These are phyloP conservation scores for Fallopia convolvulus DNA, from an alignment of 148 eudicot species.

Conservation along the genomic window DNA sequence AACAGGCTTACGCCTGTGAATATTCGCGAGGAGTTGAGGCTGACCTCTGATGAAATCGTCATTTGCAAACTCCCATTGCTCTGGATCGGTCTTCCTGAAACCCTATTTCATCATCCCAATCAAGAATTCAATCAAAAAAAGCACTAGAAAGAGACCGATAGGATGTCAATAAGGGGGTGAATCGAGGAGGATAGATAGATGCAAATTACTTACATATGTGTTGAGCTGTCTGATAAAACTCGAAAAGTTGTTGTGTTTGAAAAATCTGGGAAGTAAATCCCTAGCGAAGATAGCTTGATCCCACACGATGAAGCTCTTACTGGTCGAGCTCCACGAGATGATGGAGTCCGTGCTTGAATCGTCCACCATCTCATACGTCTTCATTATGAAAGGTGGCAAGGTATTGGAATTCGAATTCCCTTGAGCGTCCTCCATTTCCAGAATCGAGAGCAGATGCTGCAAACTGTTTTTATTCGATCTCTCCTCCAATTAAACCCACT, in stretches of 20 bases:
- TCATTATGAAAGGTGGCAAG: slow-evolving; percentile 71
- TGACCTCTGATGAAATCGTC: slow-evolving; percentile 83
- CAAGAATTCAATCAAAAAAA: neutral
- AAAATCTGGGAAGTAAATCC: slow-evolving; percentile 66
- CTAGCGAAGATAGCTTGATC: slow-evolving; percentile 62
- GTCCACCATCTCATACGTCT: slow-evolving; percentile 93
- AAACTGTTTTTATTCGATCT: slow-evolving; percentile 7
- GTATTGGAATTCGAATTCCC: slow-evolving; percentile 52
- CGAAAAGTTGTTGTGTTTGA: slow-evolving; percentile 89
- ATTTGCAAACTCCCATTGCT: slow-evolving; percentile 89
- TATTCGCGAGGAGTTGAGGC: slow-evolving; percentile 70
- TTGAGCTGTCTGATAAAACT: slow-evolving; percentile 90
- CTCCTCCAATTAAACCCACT: slow-evolving; percentile 13
- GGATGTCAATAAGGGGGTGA: neutral
- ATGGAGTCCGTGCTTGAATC: slow-evolving; percentile 53
- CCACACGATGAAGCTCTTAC: slow-evolving; percentile 74
- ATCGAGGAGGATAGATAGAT: neutral
- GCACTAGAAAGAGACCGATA: neutral
- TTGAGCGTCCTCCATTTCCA: slow-evolving; percentile 61
- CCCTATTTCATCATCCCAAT: slow-evolving; percentile 39
- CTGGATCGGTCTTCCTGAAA: slow-evolving; percentile 87
- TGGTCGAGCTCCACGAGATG: slow-evolving; percentile 74
- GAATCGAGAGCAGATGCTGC: neutral
- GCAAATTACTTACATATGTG: slow-evolving; percentile 59
- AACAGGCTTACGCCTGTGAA: slow-evolving; percentile 80